Base-by-base conservation (phyloP, 2,329 filamentous ascomycete genomes). In the Venturia effusa region DNA sequence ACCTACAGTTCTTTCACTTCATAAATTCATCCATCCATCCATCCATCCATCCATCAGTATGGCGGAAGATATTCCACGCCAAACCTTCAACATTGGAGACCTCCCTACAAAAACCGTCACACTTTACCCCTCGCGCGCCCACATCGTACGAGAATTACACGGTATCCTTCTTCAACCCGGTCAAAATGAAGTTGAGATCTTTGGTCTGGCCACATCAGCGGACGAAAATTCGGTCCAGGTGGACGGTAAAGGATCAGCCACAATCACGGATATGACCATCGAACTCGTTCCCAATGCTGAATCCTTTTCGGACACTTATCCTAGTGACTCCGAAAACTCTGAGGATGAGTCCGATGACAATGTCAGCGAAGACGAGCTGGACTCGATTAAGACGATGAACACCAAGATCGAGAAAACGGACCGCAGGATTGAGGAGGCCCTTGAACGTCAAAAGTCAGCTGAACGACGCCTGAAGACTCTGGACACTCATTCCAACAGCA, bases 211-310 rank as follows among this genome's bases (percentile, higher is more conserved):
- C 10, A 80, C 81, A 2, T 79, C 77, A 1, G 76, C 81, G 10
- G 80, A 84, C 68, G 77, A 82, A 68, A 76, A 82, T 67, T 83
- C 81, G 11, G 81, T 87, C 73, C 84, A 84, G 67, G 79, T 87
- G 40, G 83, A 85, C 68, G 83, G 83, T 57, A 79, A 78, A 61
- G 82, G 83, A n/a, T 62, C 34, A 1, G 84, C 82, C 10, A 80
- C 80, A 61, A 83, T 87, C 68, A 83, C 81, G 13, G 84, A 89
- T 68, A 86, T 88, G 66, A 79, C 81, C 11, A 80, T 87, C 48
- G 81, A 86, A 66, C 74, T 82, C 7, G 74, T 86, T 11, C 79
- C 80, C 1, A 85, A 85, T 66, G 76, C 74, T 19, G 81, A 84
- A 34, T 74, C 77, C 32, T 85, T 83, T 63, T 72, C 82, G 59